phyloP scores from a whole-genome alignment of 352 stramenopile species.

The Hyaloperonospora arabidopsidis region DNA sequence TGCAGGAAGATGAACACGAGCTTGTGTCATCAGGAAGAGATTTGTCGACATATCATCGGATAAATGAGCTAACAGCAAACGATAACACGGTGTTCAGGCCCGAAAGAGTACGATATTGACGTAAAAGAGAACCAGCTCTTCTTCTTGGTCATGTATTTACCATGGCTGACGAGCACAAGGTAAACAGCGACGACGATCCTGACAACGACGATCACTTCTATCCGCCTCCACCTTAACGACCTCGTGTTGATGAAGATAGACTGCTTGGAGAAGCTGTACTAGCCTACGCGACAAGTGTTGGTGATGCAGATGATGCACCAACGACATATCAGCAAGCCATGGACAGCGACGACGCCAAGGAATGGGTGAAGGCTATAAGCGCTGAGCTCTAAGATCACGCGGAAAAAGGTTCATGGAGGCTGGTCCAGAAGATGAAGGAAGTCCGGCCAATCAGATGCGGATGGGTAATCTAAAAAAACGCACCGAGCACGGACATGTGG shows the following conservation, averaged over 20 bases:
- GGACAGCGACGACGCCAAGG: background rate
- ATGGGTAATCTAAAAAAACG: too few species aligned
- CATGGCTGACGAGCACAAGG: background rate
- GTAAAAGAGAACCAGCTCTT: background rate
- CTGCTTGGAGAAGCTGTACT: background rate
- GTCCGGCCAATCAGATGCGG: too few species aligned
- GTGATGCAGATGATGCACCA: background rate
- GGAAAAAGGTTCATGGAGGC: too few species aligned
- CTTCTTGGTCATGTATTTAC: background rate
- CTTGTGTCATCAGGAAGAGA: background rate
- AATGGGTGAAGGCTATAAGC: background rate
- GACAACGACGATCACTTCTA: conserved; percentile 8
- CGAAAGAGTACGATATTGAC: too few species aligned
- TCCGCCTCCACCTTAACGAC: conserved; percentile 5
- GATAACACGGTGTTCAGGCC: too few species aligned
- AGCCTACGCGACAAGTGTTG: conserved; percentile 4
- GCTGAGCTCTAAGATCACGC: too few species aligned
- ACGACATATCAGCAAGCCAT: too few species aligned
- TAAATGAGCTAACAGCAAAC: background rate
- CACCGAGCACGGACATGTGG: too few species aligned
- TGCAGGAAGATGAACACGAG: background rate
- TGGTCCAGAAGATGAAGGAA: conserved; percentile 1
- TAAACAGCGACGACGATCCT: background rate
- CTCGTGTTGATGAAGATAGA: conserved; percentile 1
- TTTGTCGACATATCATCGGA: background rate